phyloP scores from a whole-genome alignment of 768 basidiomycete species.

The Stropharia rugosoannulata region DNA sequence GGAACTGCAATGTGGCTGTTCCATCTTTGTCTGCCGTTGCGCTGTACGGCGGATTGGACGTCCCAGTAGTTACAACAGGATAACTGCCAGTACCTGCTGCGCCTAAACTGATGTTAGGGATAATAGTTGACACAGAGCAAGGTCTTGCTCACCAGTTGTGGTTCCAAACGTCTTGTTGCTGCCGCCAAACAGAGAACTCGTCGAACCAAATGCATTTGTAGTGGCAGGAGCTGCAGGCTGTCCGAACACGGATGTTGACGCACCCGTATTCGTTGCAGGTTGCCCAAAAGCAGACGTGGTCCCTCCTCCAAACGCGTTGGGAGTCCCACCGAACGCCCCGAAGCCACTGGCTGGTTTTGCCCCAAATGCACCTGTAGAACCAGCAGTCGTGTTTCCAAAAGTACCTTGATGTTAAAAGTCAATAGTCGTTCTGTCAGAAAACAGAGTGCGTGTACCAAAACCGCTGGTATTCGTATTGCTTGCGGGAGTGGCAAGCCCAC shows the following conservation, averaged over 20 bases:
- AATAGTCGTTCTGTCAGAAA: constrained; percentile 13
- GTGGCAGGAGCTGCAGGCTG: constrained; percentile 31
- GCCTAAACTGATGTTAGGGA: constrained; percentile 1
- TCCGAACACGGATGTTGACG: constrained; percentile 40
- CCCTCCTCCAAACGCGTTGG: constrained; percentile 51
- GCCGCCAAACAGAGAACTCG: constrained; percentile 20
- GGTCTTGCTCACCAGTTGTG: constrained; percentile 13
- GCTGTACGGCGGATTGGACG: constrained; percentile 14
- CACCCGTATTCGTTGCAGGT: constrained; percentile 22
- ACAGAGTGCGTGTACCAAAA: constrained; percentile 41
- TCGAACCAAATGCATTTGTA: constrained; percentile 33
- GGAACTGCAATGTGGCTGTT: constrained; percentile 62
- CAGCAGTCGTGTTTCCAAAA: constrained; percentile 38
- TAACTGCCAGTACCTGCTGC: constrained; percentile 16
- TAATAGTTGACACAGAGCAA: neutral
- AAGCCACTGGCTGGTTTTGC: constrained; percentile 74
- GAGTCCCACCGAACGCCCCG: constrained; percentile 69
- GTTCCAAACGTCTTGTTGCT: constrained; percentile 44
- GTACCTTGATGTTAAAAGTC: constrained; percentile 34
- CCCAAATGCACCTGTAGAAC: constrained; percentile 52
- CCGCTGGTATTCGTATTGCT: constrained; percentile 32
- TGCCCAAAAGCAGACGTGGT: constrained; percentile 42
- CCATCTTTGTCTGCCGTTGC: constrained; percentile 78
- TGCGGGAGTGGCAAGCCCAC: constrained; percentile 44
- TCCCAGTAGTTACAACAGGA: constrained; percentile 72